Conservation (phyloP, 257 asterid species). For the Striga asiatica region DNA sequence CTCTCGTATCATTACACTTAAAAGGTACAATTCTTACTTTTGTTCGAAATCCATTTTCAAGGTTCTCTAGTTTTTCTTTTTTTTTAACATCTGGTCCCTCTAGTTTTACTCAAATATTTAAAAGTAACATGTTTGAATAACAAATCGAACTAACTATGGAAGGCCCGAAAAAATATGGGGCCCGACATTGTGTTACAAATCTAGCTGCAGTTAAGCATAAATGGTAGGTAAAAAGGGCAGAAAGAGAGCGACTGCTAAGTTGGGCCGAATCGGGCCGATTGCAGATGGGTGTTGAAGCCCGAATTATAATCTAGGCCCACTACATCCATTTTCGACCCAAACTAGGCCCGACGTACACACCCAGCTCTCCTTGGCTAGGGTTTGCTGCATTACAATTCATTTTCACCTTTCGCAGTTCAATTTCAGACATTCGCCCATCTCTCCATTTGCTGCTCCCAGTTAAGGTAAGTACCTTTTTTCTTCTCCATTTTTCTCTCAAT, state of each 20-base stretch:
- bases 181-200: neutral
- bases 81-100: too few species aligned
- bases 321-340: constrained; percentile 9
- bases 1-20: too few species aligned
- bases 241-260: constrained; percentile 1
- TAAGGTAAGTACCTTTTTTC: constrained; percentile 8
- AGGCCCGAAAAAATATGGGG: neutral
- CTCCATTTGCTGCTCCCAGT: constrained; percentile 5
- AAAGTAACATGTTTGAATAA: too few species aligned
- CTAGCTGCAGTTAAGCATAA: neutral
- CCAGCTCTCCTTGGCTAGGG: constrained; percentile 22
- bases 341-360: constrained; percentile 21
- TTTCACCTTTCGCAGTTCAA: constrained; percentile 7
- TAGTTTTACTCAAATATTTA: too few species aligned
- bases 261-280: constrained; percentile 39
- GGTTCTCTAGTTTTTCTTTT: too few species aligned
- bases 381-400: constrained; percentile 3
- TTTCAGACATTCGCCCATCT: constrained; percentile 10
- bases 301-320: constrained; percentile 24
- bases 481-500: neutral
- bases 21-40: too few species aligned
- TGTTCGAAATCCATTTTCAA: too few species aligned
- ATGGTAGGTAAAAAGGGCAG: constrained; percentile 9
- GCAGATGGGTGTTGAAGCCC: constrained; percentile 18
- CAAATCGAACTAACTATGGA: neutral